Conservation (phyloP, 169 alveolate species). For the Plasmodium berghei region DNA sequence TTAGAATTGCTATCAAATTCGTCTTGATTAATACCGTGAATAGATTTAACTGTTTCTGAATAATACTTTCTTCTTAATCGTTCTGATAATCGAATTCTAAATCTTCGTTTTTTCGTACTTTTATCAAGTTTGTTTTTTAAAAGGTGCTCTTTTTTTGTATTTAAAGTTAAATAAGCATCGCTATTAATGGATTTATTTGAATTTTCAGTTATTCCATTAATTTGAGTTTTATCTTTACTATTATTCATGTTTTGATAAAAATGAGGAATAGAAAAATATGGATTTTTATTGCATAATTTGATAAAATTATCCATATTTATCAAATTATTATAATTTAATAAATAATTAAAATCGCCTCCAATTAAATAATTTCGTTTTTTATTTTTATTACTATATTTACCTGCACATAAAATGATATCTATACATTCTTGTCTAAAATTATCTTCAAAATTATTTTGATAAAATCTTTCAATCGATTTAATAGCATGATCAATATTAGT, state of each 20-base stretch:
- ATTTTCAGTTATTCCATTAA: too few species aligned
- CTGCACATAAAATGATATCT: conserved; percentile 86
- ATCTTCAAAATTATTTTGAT: conserved; percentile 91
- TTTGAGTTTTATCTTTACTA: too few species aligned
- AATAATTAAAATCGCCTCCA: conserved; percentile 37
- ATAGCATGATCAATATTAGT: conserved; percentile 91
- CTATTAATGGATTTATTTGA: too few species aligned
- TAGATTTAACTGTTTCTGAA: too few species aligned
- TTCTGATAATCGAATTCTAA: too few species aligned
- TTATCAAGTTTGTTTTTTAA: too few species aligned
- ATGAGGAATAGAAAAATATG: background rate
- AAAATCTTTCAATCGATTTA: conserved; percentile 88
- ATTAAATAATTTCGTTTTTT: conserved; percentile 11
- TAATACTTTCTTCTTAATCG: too few species aligned
- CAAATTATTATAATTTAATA: conserved; percentile 40
- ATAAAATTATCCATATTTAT: conserved; percentile 8
- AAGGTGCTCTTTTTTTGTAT: too few species aligned
- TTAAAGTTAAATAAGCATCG: too few species aligned
- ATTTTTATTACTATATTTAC: conserved; percentile 73
- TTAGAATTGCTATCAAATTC: too few species aligned
- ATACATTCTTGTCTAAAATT: conserved; percentile 90
- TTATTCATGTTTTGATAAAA: background rate
- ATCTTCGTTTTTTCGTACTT: too few species aligned
- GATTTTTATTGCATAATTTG: background rate
- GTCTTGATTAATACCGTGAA: too few species aligned